These are phyloP conservation scores for Sporodiniella umbellata DNA, from an alignment of 371 early-diverging fungal species.

Conservation along the genomic window DNA sequence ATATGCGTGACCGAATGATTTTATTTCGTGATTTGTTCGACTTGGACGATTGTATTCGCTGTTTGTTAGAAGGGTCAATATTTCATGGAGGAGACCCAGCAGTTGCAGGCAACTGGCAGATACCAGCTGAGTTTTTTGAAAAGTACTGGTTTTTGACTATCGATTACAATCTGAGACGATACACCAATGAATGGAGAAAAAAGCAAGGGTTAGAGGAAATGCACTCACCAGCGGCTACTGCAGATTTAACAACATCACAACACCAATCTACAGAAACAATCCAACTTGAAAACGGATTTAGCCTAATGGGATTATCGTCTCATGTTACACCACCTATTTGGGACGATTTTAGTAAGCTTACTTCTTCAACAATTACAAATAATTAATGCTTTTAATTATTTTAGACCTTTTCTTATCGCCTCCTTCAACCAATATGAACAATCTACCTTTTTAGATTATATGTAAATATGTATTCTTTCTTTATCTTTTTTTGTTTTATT, in stretches of 20 bases:
- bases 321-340: neutral
- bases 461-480: neutral
- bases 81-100: slow-evolving; percentile 59
- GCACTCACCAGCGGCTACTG: neutral
- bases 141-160: slow-evolving; percentile 53
- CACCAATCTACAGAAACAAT: neutral
- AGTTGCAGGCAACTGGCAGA: slow-evolving; percentile 53
- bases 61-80: slow-evolving; percentile 43
- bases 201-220: slow-evolving; percentile 30
- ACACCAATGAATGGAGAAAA: slow-evolving; percentile 28
- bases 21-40: slow-evolving; percentile 52
- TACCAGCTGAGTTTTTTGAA: slow-evolving; percentile 54
- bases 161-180: slow-evolving; percentile 33
- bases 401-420: neutral
- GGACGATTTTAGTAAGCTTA: neutral
- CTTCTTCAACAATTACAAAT: neutral
- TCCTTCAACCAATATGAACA: neutral
- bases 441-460: neutral
- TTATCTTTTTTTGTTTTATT: no score
- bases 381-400: neutral
- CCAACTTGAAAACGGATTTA: neutral
- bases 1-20: slow-evolving; percentile 62
- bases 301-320: neutral
- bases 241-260: neutral
- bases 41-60: slow-evolving; percentile 52